These are phyloP conservation scores for Boletus patriciae DNA, from an alignment of 768 basidiomycete genomes.

Conservation along the genomic window DNA sequence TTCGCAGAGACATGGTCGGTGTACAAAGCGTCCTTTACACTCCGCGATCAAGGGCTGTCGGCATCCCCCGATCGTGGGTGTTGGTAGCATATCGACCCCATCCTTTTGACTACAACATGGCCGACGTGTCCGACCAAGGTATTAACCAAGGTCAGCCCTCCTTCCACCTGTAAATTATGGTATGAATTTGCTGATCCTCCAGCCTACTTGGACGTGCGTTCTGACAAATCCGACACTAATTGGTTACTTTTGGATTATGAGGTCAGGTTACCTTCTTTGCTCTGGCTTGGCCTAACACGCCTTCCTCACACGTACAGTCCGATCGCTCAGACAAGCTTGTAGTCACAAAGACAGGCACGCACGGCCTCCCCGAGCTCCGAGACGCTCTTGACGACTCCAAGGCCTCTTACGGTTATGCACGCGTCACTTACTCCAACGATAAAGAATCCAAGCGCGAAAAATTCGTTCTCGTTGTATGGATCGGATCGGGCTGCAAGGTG, in stretches of 20 bases:
- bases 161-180: conserved; percentile 3
- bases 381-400: conserved; percentile 66
- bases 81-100: neutral
- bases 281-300: conserved; percentile 18
- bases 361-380: conserved; percentile 76
- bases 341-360: conserved; percentile 76
- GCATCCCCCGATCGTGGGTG: conserved; percentile 20
- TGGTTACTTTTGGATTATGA: conserved; percentile 93
- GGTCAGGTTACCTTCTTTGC: conserved; percentile 38
- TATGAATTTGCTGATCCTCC: conserved; percentile 13
- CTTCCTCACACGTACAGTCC: conserved; percentile 38
- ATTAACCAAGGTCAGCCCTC: conserved; percentile 65
- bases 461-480: conserved; percentile 84
- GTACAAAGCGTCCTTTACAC: neutral
- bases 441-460: conserved; percentile 87
- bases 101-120: conserved; percentile 46
- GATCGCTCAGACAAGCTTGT: conserved; percentile 80
- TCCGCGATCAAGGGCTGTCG: conserved; percentile 22
- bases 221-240: conserved; percentile 81
- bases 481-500: conserved; percentile 77
- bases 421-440: conserved; percentile 83
- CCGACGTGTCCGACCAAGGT: conserved; percentile 71
- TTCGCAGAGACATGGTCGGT: conserved; percentile 18
- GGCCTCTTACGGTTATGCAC: conserved; percentile 83
- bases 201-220: conserved; percentile 89